Percentiles rank a stretch among this genome's conserved stretches.
Conservation (phyloP, 2,329 filamentous ascomycete species). For the Alternaria sp. region DNA sequence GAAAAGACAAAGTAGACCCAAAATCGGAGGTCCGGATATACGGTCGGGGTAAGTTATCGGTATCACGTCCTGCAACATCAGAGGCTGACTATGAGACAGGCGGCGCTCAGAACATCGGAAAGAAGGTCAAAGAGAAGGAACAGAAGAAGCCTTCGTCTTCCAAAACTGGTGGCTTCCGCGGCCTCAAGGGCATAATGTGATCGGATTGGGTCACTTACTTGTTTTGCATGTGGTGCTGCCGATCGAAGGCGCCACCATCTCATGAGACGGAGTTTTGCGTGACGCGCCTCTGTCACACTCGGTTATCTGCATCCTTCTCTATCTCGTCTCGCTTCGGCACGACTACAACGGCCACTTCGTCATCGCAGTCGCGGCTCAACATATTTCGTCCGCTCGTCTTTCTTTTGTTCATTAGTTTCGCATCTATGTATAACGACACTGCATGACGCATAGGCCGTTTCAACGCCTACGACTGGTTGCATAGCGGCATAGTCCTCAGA, state of each 20-base stretch:
- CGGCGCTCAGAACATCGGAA: slow-evolving; percentile 61
- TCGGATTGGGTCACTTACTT: background rate
- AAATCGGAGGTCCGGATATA: slow-evolving; percentile 60
- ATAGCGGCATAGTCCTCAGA: background rate
- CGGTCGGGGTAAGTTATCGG: slow-evolving; percentile 58
- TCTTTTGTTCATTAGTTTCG: background rate
- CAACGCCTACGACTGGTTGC: background rate
- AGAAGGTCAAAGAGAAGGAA: slow-evolving; percentile 59
- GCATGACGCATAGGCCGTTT: background rate
- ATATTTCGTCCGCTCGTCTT: background rate
- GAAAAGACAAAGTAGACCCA: slow-evolving; percentile 55
- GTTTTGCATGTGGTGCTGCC: background rate
- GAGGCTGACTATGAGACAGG: slow-evolving; percentile 48
- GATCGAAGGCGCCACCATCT: background rate
- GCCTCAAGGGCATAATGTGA: slow-evolving; percentile 49
- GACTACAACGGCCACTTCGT: background rate
- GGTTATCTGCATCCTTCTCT: background rate
- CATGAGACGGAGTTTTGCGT: background rate
- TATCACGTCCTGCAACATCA: slow-evolving; percentile 15
- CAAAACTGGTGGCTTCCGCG: slow-evolving; percentile 49
- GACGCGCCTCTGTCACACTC: slow-evolving; percentile 1
- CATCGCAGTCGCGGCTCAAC: background rate
- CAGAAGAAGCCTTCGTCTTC: slow-evolving; percentile 52
- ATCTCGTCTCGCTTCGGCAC: background rate
- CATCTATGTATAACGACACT: background rate